Conservation (phyloP, 2,329 filamentous ascomycete species). For the Fusarium sarcochroum region DNA sequence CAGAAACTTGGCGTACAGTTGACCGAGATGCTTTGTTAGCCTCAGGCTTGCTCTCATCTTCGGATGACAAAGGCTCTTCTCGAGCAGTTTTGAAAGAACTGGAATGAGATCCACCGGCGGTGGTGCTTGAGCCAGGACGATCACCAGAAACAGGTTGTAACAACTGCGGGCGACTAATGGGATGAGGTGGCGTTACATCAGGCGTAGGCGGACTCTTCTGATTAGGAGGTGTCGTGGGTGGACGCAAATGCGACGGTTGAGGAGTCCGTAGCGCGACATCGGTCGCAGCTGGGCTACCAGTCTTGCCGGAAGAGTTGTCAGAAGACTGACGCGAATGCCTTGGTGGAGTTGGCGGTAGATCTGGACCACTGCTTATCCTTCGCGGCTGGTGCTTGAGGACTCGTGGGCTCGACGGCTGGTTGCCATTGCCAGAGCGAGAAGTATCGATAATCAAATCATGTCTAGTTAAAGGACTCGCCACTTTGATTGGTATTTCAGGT, state of each 20-base stretch:
- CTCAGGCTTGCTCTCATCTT: conserved; percentile 67
- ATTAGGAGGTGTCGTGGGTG: conserved; percentile 73
- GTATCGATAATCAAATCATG: conserved; percentile 50
- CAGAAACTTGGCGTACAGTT: conserved; percentile 58
- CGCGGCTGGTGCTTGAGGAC: conserved; percentile 59
- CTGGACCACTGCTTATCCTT: conserved; percentile 61
- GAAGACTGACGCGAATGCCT: conserved; percentile 72
- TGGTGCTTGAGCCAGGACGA: conserved; percentile 66
- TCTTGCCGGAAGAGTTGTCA: conserved; percentile 61
- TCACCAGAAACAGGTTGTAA: conserved; percentile 64
- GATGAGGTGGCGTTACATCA: conserved; percentile 79
- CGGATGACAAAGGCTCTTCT: conserved; percentile 74
- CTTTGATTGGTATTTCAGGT: conserved; percentile 42
- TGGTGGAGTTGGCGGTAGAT: conserved; percentile 74
- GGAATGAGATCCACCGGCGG: conserved; percentile 71
- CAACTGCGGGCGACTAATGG: conserved; percentile 58
- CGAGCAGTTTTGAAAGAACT: conserved; percentile 81
- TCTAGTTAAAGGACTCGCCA: conserved; percentile 43
- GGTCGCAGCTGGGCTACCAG: conserved; percentile 59
- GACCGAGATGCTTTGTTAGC: conserved; percentile 60
- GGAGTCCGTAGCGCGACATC: conserved; percentile 57
- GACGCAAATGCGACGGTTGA: conserved; percentile 55
- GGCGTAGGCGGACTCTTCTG: conserved; percentile 80
- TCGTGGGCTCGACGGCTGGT: conserved; percentile 56
- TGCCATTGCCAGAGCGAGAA: conserved; percentile 45